These are phyloP conservation scores for Verticillium nubilum DNA, from an alignment of 2,329 filamentous ascomycete species.

Conservation along the genomic window DNA sequence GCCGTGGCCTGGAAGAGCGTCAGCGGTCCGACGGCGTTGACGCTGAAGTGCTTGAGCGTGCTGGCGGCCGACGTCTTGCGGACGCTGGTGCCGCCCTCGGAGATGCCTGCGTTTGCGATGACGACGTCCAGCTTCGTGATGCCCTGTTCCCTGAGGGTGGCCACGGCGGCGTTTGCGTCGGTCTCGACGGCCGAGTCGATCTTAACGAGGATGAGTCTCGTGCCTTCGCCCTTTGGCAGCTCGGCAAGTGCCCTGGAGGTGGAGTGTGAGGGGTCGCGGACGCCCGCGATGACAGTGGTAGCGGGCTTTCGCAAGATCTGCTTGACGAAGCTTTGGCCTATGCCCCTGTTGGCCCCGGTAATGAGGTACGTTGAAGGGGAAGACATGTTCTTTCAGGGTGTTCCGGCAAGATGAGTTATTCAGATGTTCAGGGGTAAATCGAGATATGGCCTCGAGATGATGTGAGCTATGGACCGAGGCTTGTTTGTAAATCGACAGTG, in stretches of 20 bases:
- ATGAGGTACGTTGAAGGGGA: constrained; percentile 26
- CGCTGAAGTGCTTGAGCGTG: constrained; percentile 23
- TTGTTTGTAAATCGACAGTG: too few species aligned
- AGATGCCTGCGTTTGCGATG: constrained; percentile 45
- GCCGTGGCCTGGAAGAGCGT: constrained; percentile 16
- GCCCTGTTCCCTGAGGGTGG: constrained; percentile 20
- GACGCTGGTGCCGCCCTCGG: too few species aligned
- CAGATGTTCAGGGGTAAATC: too few species aligned
- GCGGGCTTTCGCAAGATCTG: constrained; percentile 43
- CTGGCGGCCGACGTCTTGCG: too few species aligned
- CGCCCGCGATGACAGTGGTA: constrained; percentile 40
- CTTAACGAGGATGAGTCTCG: constrained; percentile 33
- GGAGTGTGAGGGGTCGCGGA: constrained; percentile 22
- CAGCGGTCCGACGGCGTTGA: constrained; percentile 25
- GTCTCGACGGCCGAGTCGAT: constrained; percentile 29
- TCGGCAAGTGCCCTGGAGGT: constrained; percentile 20
- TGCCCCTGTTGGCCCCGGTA: constrained; percentile 30
- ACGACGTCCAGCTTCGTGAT: constrained; percentile 42
- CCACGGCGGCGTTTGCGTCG: constrained; percentile 26
- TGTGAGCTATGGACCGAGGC: too few species aligned
- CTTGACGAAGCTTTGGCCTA: constrained; percentile 26
- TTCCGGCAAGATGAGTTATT: too few species aligned
- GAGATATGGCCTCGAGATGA: too few species aligned
- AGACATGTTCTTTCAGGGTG: too few species aligned
- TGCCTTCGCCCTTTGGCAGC: constrained; percentile 28